phyloP scores from a whole-genome alignment of 2,329 filamentous ascomycete genomes.

The Paecilomyces formosus region DNA sequence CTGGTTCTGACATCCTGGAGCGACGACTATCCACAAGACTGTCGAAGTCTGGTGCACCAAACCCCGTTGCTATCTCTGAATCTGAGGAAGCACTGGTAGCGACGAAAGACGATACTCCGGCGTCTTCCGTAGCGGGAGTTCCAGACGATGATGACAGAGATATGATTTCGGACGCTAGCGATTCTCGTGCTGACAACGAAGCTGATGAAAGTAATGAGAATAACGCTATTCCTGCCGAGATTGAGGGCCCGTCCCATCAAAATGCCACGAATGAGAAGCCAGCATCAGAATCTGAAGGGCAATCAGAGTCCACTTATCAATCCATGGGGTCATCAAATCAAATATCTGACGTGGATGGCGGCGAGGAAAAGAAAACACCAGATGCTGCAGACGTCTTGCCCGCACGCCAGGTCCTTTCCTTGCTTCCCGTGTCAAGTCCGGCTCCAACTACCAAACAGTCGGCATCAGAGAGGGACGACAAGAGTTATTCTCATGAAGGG shows the following conservation, averaged over 20 bases:
- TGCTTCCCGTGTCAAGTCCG: background rate
- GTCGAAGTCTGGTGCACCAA: slow-evolving; percentile 12
- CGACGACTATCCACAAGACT: slow-evolving; percentile 20
- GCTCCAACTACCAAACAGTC: background rate
- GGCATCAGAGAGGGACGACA: background rate
- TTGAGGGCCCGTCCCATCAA: background rate
- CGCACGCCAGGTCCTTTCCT: background rate
- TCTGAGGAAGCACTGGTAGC: slow-evolving; percentile 32
- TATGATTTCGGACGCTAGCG: slow-evolving; percentile 5
- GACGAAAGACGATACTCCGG: slow-evolving; percentile 6
- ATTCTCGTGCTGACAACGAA: background rate
- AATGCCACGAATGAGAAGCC: background rate
- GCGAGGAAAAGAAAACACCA: slow-evolving; percentile 1
- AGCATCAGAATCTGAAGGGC: background rate
- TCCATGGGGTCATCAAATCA: background rate
- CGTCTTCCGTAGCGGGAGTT: slow-evolving; percentile 18
- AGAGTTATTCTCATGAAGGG: background rate
- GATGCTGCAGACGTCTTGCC: background rate
- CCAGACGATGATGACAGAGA: slow-evolving; percentile 15
- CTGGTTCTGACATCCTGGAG: slow-evolving; percentile 27
- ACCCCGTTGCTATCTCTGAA: slow-evolving; percentile 14
- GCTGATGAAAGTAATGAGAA: background rate
- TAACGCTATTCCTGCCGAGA: background rate
- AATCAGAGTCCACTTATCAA: background rate
- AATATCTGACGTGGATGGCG: background rate